Conservation (phyloP, 176 grass and related monocot genomes). For the Juncus inflexus region DNA sequence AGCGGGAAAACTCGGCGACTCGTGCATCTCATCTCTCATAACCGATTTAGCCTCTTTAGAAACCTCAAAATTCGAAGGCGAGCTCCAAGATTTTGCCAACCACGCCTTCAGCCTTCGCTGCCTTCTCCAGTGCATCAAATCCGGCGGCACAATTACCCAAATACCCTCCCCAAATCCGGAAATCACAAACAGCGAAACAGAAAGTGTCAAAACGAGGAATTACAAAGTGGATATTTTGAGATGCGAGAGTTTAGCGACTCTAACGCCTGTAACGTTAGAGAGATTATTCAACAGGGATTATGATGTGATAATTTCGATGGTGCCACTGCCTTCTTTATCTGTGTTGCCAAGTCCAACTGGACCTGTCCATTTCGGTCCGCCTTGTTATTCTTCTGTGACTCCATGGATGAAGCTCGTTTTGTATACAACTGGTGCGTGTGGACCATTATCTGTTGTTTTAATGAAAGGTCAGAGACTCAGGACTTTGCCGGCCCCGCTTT, state of each 20-base stretch:
- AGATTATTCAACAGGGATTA: conserved; percentile 82
- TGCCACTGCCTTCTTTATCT: conserved; percentile 83
- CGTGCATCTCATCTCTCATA: conserved; percentile 78
- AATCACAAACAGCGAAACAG: conserved; percentile 42
- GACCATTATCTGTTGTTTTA: conserved; percentile 83
- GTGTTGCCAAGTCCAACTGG: conserved; percentile 79
- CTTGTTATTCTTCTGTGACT: conserved; percentile 87
- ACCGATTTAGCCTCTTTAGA: conserved; percentile 91
- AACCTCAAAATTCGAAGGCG: conserved; percentile 92
- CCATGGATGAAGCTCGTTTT: conserved; percentile 97
- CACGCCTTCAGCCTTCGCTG: conserved; percentile 93
- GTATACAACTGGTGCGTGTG: conserved; percentile 64
- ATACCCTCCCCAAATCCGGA: conserved; percentile 6
- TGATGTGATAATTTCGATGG: conserved; percentile 94
- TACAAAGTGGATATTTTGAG: conserved; percentile 92
- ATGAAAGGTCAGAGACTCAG: conserved; percentile 88
- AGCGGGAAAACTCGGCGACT: conserved; percentile 94
- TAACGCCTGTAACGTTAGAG: conserved; percentile 76
- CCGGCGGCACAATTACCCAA: conserved; percentile 44
- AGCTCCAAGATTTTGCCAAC: conserved; percentile 91
- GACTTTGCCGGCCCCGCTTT: conserved; percentile 81
- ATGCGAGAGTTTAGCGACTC: conserved; percentile 95
- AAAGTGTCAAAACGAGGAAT: conserved; percentile 44
- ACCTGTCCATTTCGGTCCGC: conserved; percentile 86
- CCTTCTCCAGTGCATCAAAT: conserved; percentile 79